These are phyloP conservation scores for Lavandula angustifolia DNA, from an alignment of 257 asterid species.

Conservation along the genomic window DNA sequence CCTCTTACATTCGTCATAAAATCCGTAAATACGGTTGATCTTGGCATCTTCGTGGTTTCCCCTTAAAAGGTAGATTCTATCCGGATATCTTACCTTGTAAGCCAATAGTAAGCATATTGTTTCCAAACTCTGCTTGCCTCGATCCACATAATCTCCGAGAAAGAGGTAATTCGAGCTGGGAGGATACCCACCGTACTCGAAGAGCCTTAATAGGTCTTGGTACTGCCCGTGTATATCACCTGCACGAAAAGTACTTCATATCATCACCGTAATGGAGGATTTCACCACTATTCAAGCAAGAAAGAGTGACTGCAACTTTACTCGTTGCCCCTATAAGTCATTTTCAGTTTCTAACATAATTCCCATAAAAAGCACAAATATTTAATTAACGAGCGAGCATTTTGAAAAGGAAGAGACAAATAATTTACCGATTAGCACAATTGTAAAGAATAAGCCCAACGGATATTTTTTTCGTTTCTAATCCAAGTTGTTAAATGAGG, in stretches of 20 bases:
- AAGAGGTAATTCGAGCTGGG: conserved; percentile 68
- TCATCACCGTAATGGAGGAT: no score
- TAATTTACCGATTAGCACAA: not conserved
- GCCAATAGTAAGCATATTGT: conserved; percentile 79
- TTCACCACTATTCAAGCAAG: no score
- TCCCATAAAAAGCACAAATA: not conserved
- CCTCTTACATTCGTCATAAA: conserved; percentile 78
- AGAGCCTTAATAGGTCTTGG: conserved; percentile 71
- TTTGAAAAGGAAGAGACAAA: not conserved
- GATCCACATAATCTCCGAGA: conserved; percentile 81
- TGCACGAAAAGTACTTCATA: conserved; percentile 29
- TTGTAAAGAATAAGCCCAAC: not conserved
- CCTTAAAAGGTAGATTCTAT: conserved; percentile 61
- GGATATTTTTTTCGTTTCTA: not conserved
- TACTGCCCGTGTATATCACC: conserved; percentile 89
- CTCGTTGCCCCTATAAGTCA: no score
- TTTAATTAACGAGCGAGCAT: not conserved
- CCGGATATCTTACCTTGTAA: conserved; percentile 69
- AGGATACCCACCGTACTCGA: conserved; percentile 78
- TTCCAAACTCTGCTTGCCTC: conserved; percentile 85
- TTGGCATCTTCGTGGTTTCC: conserved; percentile 91
- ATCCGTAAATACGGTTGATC: conserved; percentile 76
- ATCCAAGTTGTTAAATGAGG: not conserved
- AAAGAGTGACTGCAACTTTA: no score
- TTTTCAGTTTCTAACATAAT: no score